Evolutionary conservation across 2,329 filamentous ascomycete genomes (phyloP).

Genomic region (Aspergillus clavatus): DNA sequence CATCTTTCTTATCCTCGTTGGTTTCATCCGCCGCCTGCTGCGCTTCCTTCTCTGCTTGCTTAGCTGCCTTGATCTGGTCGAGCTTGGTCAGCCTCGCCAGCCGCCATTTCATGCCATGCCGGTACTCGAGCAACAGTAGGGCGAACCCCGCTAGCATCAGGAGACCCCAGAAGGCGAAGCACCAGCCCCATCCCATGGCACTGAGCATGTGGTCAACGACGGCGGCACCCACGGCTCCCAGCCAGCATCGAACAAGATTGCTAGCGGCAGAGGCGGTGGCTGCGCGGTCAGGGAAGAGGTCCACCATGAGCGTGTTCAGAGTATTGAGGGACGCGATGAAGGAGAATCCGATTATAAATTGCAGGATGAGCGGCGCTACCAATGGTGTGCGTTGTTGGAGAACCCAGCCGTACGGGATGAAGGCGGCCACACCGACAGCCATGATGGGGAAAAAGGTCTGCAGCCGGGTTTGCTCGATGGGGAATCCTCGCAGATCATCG

Average conservation of each 20-base stretch:
- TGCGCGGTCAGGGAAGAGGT: conserved; percentile 22
- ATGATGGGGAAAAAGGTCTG: conserved; percentile 23
- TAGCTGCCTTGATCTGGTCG: conserved; percentile 10
- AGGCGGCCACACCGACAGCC: conserved; percentile 20
- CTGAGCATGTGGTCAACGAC: conserved; percentile 24
- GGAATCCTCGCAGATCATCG: conserved; percentile 45
- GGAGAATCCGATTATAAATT: conserved; percentile 29
- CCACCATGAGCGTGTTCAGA: conserved; percentile 28
- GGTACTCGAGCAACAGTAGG: conserved; percentile 15
- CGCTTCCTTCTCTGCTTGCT: conserved; percentile 8
- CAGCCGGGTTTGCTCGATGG: conserved; percentile 28
- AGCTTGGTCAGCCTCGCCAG: neutral
- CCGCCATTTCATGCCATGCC: conserved; percentile 19
- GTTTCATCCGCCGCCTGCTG: conserved; percentile 7
- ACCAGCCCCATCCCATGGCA: conserved; percentile 25
- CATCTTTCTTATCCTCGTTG: conserved; percentile 3
- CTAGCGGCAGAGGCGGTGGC: conserved; percentile 26
- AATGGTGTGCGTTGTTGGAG: conserved; percentile 19
- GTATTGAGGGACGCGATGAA: conserved; percentile 20
- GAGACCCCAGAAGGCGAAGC: conserved; percentile 23
- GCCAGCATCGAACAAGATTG: conserved; percentile 27
- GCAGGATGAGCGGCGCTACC: conserved; percentile 25
- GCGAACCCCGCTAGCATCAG: conserved; percentile 12
- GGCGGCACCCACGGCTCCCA: conserved; percentile 26
- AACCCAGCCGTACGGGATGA: conserved; percentile 31